Evolutionary conservation across 108 stramenopile species (phyloP), one percentile per base, ranked within the genome.

Genomic region (Hondaea fermentalgiana): DNA sequence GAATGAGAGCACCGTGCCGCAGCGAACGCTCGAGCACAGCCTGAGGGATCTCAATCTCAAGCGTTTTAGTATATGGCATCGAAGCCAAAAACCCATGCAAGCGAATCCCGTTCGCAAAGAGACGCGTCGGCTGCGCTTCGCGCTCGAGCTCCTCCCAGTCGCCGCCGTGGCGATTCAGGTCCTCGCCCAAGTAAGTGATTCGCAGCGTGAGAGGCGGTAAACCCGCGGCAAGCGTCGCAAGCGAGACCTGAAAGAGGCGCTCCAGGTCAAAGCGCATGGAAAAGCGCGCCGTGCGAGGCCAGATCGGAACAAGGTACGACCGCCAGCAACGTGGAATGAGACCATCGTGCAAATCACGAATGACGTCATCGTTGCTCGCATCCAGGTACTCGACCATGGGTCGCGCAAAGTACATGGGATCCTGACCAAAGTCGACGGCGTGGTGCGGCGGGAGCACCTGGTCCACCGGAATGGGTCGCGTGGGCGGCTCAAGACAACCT

Each of bases 81-180:
- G 76, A 23, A 12, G 45, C 45, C 16, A 83, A 45, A 45, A 83
- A 83, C 3, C 28, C 51, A 35, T 83, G 76, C 76, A 83, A 23
- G 51, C 45, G 76, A 12, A 83, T 28, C 8, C 76, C 76, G 28
- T 83, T 83, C 28, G 76, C 76, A 35, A 83, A 83, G 76, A 83
- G 76, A 6, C 76, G 76, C n/a, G 76, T 83, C 6, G 76, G 49
- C 51, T 53, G 45, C 49, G 76, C 45, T 23, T 83, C 49, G 28
- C 76, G 76, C 19, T 83, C 51, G 51, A 83, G 76, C 51, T 83
- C 76, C 76, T 83, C 76, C 76, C 76, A 83, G 51, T 83, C 76
- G n/a, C 76, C 76, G 1, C 76, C 76, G 51, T 83, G 76, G 76
- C 76, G 76, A 45, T 83, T 83, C 23, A 83, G 1, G 51, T 83